Base-by-base conservation (phyloP, 148 eudicot species). In the Chenopodium formosanum region DNA sequence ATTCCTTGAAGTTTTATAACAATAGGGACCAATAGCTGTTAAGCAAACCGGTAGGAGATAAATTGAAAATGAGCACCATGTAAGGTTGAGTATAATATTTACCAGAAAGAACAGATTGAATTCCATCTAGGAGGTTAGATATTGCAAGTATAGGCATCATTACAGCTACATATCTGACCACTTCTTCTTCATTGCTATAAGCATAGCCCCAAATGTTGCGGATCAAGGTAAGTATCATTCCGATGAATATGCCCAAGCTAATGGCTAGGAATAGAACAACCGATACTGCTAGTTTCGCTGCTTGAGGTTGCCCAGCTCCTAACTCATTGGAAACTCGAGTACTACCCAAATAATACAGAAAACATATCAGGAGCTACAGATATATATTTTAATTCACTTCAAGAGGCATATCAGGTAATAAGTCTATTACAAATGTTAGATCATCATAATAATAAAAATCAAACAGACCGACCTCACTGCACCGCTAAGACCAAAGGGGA, bases 401-500 rank as follows among this genome's bases (percentile, higher is more conserved):
- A 19, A 7, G 4, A 37, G 52, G 48, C 9, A 22, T 14, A 56
- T 56, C 5, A 14, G 62, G 62, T 56, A 56, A 56, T 19, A 50
- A 12, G 22, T 14, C 62, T 56, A 13, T 53, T 53, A 17, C 60
- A 53, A 14, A 53, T 53, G 14, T 53, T 20, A 13, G 62, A 56
- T 56, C 62, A 17, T 17, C 19, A 14, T 56, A 2, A 56, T 16
- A 56, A 56, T 13, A 56, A 7, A 9, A 22, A 72, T 37, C 7
- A 70, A 75, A 46, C 7, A 72, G 63, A 74, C 85, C 74, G 23
- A 93, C 98, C 97, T 93, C 25, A 90, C 94, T 37, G 97, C 93
- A 79, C 89, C 86, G 74, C 97, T 87, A 12, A 95, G 97, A 74
- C 98, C 98, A 23, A 86, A 91, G 10, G 98, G 97, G 63, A 95